These are phyloP conservation scores for Trifolium dubium DNA, from an alignment of 306 rosid genomes.

Conservation along the genomic window DNA sequence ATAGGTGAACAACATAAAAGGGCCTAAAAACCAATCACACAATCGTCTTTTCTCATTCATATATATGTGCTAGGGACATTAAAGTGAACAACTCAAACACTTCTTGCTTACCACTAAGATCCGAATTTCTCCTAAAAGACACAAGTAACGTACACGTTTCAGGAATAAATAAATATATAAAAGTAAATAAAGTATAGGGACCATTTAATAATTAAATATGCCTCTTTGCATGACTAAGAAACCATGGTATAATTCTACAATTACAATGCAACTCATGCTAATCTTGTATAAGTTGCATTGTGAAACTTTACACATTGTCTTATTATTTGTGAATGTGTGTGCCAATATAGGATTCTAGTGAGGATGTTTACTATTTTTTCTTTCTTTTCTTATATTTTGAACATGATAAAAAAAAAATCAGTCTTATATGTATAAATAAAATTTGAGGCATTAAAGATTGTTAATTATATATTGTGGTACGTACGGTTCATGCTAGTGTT, in stretches of 20 bases:
- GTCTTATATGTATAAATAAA: background rate
- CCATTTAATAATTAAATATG: background rate
- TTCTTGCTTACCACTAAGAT: background rate
- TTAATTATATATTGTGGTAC: background rate
- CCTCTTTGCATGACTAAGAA: background rate
- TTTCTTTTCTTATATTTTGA: no score
- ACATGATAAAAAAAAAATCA: no score
- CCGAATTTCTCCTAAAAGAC: background rate
- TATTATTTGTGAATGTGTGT: no score
- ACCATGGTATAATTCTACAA: no score
- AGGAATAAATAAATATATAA: background rate
- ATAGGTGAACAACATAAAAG: background rate
- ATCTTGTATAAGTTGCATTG: no score
- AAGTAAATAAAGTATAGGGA: background rate
- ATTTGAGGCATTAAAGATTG: background rate
- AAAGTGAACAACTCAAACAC: background rate
- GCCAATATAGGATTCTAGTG: no score
- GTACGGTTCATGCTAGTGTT: background rate
- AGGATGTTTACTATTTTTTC: no score
- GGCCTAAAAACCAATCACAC: background rate
- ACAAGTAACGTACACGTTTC: background rate
- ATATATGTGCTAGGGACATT: background rate
- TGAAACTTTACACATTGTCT: no score
- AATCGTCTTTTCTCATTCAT: background rate
- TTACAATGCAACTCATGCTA: no score